Base-by-base conservation (phyloP, 257 asterid genomes). In the Ajuga chamaepitys region DNA sequence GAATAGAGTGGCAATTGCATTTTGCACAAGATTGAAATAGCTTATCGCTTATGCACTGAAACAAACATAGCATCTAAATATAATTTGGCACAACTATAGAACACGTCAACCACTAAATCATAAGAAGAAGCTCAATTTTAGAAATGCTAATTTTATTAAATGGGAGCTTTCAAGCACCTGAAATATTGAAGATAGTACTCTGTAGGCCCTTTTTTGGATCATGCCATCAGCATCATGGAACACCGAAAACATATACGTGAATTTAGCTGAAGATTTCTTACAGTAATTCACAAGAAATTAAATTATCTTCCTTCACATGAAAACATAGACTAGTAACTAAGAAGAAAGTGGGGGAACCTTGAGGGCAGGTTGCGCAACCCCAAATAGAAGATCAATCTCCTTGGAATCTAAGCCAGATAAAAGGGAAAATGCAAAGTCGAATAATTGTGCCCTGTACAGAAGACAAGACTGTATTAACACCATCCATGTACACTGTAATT, bases 171-270 rank as follows among this genome's bases (percentile, higher is more conserved):
- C 3, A 30, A 76, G 75, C 78, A 88, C 97, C 96, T 71, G 83
- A 64, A 88, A 78, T 76, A 94, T 79, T 67, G 80, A 68, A 20
- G 95, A 85, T 9, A 88, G 86, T 61, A 82, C 96, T 75, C 89
- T 84, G 63, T 94, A 90, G 42, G 93, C 95, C 83, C 80, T 90
- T 79, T 94, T 94, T 85, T 94, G 99, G 76, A 94, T 78, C 81
- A 81, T 58, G 56, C 95, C 89, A 70, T 88, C 95, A 42, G n/a
- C 69, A 38, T 82, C 97, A 97, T 94, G 86, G 61, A 77, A 70
- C 44, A 74, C 25, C 67, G 28, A 46, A n/a, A 51, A 13, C 5
- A 64, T 26, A 61, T 20, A 54, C 14, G 9, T 16, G 59, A 53
- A 53, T 47, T 47, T 35, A 52, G 53, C 40, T 54, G 41, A 60